Percentiles rank a stretch among this genome's conserved stretches.
Conservation (phyloP, 2,329 filamentous ascomycete genomes). For the Colletotrichum salicis region DNA sequence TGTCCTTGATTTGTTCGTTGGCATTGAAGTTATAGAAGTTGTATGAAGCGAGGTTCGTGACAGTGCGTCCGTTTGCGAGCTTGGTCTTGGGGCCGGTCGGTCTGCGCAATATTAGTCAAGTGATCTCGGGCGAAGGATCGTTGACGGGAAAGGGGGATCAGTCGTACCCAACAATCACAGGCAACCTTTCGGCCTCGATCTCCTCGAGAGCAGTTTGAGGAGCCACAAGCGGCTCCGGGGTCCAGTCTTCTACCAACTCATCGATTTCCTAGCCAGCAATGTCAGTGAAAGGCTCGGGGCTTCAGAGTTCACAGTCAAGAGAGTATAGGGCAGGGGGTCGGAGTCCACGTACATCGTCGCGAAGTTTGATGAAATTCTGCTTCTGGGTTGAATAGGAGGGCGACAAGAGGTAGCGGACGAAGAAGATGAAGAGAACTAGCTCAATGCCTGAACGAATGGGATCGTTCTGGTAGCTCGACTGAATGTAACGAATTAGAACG, state of each 20-base stretch:
- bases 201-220: conserved; percentile 80
- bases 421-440: conserved; percentile 92
- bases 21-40: conserved; percentile 98
- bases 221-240: conserved; percentile 88
- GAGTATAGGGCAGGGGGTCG: not conserved
- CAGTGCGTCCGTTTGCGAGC: conserved; percentile 86
- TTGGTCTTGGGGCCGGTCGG: conserved; percentile 92
- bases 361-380: conserved; percentile 87
- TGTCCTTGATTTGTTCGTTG: conserved; percentile 93
- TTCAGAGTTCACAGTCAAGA: not conserved
- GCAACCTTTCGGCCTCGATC: conserved; percentile 83
- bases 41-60: conserved; percentile 92
- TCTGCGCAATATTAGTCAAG: conserved; percentile 54
- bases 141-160: not conserved
- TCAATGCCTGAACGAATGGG: conserved; percentile 94
- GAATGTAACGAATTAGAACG: conserved; percentile 93
- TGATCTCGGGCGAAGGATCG: not conserved
- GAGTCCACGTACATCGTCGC: conserved; percentile 71
- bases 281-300: conserved; percentile 40
- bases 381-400: conserved; percentile 93
- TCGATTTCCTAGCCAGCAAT: conserved; percentile 78
- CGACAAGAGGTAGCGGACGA: conserved; percentile 90
- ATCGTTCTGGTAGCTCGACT: conserved; percentile 97
- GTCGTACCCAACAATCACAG: conserved; percentile 85
- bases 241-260: conserved; percentile 96